These are phyloP conservation scores for Alternaria atra DNA, from an alignment of 2,329 filamentous ascomycete genomes.

Conservation along the genomic window DNA sequence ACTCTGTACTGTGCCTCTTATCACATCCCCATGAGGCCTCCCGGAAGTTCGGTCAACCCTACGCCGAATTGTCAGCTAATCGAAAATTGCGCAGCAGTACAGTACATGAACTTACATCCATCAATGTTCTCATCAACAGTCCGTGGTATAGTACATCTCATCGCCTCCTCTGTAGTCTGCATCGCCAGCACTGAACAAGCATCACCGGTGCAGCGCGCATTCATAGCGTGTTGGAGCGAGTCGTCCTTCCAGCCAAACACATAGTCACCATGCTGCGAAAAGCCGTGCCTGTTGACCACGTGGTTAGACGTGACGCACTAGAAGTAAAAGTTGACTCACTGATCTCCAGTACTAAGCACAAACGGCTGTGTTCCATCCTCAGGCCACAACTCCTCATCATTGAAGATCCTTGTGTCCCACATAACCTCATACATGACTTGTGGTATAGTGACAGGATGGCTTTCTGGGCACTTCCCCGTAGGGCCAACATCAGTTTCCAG, in stretches of 20 bases:
- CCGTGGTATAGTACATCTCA: slow-evolving; percentile 34
- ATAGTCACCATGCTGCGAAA: slow-evolving; percentile 41
- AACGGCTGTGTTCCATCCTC: slow-evolving; percentile 36
- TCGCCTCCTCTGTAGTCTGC: slow-evolving; percentile 35
- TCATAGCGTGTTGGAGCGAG: slow-evolving; percentile 40
- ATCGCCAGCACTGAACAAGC: slow-evolving; percentile 30
- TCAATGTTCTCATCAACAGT: slow-evolving; percentile 36
- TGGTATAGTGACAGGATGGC: slow-evolving; percentile 39
- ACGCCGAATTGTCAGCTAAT: background rate
- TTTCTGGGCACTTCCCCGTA: slow-evolving; percentile 36
- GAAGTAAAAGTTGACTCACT: slow-evolving; percentile 19
- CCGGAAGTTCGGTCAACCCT: slow-evolving; percentile 1
- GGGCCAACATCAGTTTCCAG: slow-evolving; percentile 35
- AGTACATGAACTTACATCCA: slow-evolving; percentile 32
- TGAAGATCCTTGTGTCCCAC: slow-evolving; percentile 39
- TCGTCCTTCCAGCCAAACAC: slow-evolving; percentile 46
- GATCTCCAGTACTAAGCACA: slow-evolving; percentile 39
- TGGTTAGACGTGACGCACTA: background rate
- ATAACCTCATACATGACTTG: slow-evolving; percentile 46
- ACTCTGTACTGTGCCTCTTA: background rate
- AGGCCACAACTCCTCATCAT: slow-evolving; percentile 28
- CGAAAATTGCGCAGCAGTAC: background rate
- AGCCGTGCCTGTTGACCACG: slow-evolving; percentile 25
- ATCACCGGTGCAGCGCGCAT: slow-evolving; percentile 36
- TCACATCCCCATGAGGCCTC: background rate